phyloP scores from a whole-genome alignment of 176 grass and related monocot species.

The Carex cristatella region DNA sequence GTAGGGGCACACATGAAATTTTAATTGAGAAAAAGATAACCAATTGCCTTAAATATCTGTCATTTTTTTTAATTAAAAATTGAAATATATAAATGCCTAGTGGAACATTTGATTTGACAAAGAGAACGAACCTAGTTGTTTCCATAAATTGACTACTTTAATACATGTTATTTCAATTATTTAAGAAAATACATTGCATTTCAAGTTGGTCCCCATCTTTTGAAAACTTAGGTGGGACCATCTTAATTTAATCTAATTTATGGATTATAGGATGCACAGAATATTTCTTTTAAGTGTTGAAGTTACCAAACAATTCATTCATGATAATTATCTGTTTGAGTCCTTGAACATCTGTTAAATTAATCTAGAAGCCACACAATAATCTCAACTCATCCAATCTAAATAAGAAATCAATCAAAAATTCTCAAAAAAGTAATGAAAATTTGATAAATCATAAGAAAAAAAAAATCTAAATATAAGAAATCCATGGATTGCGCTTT shows the following conservation, averaged over 20 bases:
- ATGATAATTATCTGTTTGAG: neutral
- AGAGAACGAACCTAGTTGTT: neutral
- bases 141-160: neutral
- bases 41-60: constrained; percentile 1
- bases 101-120: neutral
- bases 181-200: neutral
- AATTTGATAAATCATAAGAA: too few relatives aligned
- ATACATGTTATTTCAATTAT: neutral
- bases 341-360: neutral
- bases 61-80: neutral
- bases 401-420: neutral
- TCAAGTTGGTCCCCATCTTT: neutral
- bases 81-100: neutral
- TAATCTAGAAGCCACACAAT: neutral
- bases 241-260: constrained; percentile 1
- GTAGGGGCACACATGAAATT: neutral
- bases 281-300: neutral
- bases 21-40: neutral
- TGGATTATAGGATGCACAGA: neutral
- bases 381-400: neutral
- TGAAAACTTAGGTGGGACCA: neutral
- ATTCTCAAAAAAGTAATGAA: neutral
- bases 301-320: neutral
- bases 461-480: too few relatives aligned
- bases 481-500: too few relatives aligned